Evolutionary conservation across 1,284 basidiomycete species (phyloP), one percentile per base, ranked within the genome.

Genomic region (Ceratobasidium sp.): DNA sequence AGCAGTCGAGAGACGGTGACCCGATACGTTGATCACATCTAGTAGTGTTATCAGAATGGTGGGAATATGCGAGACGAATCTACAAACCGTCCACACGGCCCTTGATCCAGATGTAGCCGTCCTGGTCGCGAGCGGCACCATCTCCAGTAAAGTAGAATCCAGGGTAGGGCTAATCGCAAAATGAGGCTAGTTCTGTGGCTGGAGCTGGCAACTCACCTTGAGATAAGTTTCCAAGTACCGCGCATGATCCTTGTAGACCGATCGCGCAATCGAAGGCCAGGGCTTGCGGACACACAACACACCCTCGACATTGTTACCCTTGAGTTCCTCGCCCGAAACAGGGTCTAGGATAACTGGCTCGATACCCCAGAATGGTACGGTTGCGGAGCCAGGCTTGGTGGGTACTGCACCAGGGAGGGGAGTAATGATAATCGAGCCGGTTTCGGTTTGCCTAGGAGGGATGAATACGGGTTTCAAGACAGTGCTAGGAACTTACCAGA

Each of bases 101-200:
- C 81, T 95, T 96, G 82, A 99, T 98, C 94, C 94, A 97, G 77
- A 94, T 92, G 81, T 99, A 99, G 5, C 96, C 96, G 76, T 99
- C 90, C 76, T 92, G 87, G 78, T 99, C 97, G 53, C 96, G 87
- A 27, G 90, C 92, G 22, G 96, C 96, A 70, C 96, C 96, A 76
- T 99, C 97, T 40, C 97, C 96, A 22, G 96, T 99, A 82, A 93
- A 98, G 86, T 95, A 98, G 79, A 85, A 82, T 22, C 94, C 91
- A 17, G 90, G 89, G 80, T 93, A 93, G n/a, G 90, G 89, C 81
- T 86, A 56, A n/a, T n/a, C 22, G 32, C 45, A 49, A 6, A 7
- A 25, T 49, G 10, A n/a, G 22, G 6, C 22, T 10, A 25, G 10
- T 22, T 10, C 20, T 12, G 8, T 49, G 8, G 22, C 22, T 49